Evolutionary conservation across 805 yeast species (phyloP).

Genomic region (Helenozyma rhizophorensis): DNA sequence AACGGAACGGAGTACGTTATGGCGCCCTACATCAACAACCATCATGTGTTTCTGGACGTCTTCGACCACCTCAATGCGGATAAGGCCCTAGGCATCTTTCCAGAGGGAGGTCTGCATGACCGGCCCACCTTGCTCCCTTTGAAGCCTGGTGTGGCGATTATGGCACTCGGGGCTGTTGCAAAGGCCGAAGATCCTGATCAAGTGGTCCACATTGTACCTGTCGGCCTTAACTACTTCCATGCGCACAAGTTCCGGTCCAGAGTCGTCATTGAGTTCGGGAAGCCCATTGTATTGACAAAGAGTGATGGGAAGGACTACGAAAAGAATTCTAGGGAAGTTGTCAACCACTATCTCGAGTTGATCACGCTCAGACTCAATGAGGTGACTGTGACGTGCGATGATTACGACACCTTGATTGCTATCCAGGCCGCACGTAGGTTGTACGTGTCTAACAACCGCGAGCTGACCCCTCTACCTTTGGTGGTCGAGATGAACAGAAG

Average conservation of each 20-base stretch:
- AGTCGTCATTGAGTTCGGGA: conserved; percentile 40
- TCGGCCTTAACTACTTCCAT: conserved; percentile 41
- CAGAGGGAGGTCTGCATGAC: conserved; percentile 44
- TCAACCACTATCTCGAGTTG: conserved; percentile 22
- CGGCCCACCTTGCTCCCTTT: conserved; percentile 38
- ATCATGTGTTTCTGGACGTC: conserved; percentile 32
- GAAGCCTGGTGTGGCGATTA: conserved; percentile 43
- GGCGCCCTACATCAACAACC: conserved; percentile 39
- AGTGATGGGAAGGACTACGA: conserved; percentile 25
- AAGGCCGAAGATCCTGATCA: conserved; percentile 19
- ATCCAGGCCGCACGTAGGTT: conserved; percentile 41
- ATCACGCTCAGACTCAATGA: conserved; percentile 33
- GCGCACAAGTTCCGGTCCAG: conserved; percentile 38
- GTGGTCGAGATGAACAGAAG: conserved; percentile 41
- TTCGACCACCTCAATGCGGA: conserved; percentile 32
- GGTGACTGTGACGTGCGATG: conserved; percentile 38
- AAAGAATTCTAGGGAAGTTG: conserved; percentile 24
- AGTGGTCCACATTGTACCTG: conserved; percentile 32
- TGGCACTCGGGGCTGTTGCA: conserved; percentile 41
- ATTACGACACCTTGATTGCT: conserved; percentile 39
- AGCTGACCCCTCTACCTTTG: conserved; percentile 34
- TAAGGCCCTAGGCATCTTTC: conserved; percentile 36
- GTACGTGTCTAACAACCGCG: conserved; percentile 31
- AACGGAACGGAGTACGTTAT: conserved; percentile 29
- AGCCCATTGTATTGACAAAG: conserved; percentile 33